phyloP scores from a whole-genome alignment of 208 protist genomes.

The Trypanosoma melophagium region DNA sequence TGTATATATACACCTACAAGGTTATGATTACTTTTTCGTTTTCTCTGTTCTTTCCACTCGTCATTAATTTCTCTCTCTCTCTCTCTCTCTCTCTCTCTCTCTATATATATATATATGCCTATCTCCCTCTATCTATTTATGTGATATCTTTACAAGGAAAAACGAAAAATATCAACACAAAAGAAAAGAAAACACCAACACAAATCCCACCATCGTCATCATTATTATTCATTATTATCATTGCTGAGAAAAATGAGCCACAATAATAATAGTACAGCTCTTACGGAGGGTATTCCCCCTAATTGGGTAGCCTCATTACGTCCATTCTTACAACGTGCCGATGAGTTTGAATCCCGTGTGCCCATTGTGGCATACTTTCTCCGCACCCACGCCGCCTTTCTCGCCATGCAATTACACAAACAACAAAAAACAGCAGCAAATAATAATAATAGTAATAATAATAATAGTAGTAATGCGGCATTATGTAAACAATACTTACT shows the following conservation, averaged over 20 bases:
- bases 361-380: slow-evolving; percentile 77
- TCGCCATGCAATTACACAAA: slow-evolving; percentile 48
- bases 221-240: slow-evolving; percentile 11
- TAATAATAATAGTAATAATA: slow-evolving; percentile 1
- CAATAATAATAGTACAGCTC: slow-evolving; percentile 21
- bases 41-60: too few relatives aligned
- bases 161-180: background rate
- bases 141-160: background rate
- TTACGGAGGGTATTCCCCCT: slow-evolving; percentile 40
- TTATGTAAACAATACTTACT: slow-evolving; percentile 41
- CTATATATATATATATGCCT: background rate
- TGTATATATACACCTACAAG: too few relatives aligned
- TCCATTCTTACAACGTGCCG: slow-evolving; percentile 67
- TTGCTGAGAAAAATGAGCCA: background rate
- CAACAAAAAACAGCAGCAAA: slow-evolving; percentile 32
- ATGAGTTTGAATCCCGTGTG: slow-evolving; percentile 57
- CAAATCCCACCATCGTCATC: background rate
- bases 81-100: background rate
- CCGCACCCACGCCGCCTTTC: slow-evolving; percentile 60
- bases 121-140: background rate
- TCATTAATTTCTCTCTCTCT: too few relatives aligned
- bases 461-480: background rate
- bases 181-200: background rate
- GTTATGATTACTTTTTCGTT: too few relatives aligned
- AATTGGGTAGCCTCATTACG: slow-evolving; percentile 45